These are phyloP conservation scores for Bruguiera hainesii DNA, from an alignment of 441 rosid genomes.

Conservation along the genomic window DNA sequence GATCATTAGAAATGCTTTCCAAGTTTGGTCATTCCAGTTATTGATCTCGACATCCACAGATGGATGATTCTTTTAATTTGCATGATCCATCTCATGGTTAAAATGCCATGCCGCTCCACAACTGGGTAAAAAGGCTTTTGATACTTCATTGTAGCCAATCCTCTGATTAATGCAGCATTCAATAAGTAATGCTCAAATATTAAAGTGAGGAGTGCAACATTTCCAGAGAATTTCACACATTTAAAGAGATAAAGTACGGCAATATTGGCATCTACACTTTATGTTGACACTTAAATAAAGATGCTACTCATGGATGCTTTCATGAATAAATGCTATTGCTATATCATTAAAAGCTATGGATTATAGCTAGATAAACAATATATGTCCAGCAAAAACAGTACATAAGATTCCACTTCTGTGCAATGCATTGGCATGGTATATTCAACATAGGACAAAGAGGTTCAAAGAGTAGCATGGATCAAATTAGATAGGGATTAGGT, in stretches of 20 bases:
- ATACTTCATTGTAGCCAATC: no score
- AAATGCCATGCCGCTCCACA: no score
- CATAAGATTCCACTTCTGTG: background rate
- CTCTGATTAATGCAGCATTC: no score
- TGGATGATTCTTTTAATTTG: no score
- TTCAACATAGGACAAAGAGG: background rate
- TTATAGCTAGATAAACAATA: background rate
- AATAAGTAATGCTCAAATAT: no score
- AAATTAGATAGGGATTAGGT: conserved; percentile 3
- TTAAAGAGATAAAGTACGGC: no score
- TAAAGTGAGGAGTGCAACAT: no score
- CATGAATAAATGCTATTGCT: background rate
- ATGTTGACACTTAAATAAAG: conserved; percentile 1
- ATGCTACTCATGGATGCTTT: background rate
- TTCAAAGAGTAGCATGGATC: background rate
- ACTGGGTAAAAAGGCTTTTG: no score
- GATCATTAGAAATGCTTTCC: background rate
- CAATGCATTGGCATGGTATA: conserved; percentile 4
- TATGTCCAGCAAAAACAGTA: background rate
- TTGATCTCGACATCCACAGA: background rate
- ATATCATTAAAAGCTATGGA: background rate
- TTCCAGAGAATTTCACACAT: no score
- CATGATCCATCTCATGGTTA: no score
- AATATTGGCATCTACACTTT: background rate
- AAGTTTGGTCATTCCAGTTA: background rate